Conservation (phyloP, 108 stramenopile species). For the Cyclotella cryptica region DNA sequence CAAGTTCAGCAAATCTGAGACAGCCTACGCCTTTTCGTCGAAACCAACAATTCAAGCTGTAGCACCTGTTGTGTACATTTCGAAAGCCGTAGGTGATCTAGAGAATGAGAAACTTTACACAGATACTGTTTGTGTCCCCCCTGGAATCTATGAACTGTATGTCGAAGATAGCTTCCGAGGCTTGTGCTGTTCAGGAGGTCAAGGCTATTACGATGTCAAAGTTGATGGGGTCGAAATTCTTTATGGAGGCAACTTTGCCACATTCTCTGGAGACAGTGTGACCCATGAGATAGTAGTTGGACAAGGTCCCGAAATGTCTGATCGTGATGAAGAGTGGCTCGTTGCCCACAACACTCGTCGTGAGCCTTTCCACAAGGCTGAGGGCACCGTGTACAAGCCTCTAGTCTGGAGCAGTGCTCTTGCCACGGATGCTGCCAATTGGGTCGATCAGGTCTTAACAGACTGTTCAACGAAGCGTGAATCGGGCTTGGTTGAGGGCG, state of each 20-base stretch:
- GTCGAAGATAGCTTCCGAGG: constrained; percentile 18
- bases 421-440: constrained; percentile 9
- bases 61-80: constrained; percentile 2
- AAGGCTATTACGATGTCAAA: constrained; percentile 24
- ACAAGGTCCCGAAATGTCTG: constrained; percentile 5
- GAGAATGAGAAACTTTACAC: constrained; percentile 14
- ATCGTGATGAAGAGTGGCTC: constrained; percentile 28
- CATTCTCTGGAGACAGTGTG: neutral
- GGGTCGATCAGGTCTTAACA: constrained; percentile 18
- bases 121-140: constrained; percentile 23
- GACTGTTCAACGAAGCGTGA: constrained; percentile 21
- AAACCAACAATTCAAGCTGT: neutral
- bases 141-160: constrained; percentile 11
- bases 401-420: constrained; percentile 37
- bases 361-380: constrained; percentile 21
- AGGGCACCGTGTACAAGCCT: constrained; percentile 8
- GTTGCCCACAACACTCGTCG: constrained; percentile 39
- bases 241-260: constrained; percentile 14
- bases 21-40: constrained; percentile 15
- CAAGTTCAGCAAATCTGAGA: constrained; percentile 27
- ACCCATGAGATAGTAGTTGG: constrained; percentile 27
- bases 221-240: constrained; percentile 37
- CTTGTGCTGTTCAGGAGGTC: constrained; percentile 16
- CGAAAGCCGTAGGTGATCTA: constrained; percentile 1
- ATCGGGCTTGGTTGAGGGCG: constrained; percentile 25